These are phyloP conservation scores for Bolboschoenus planiculmis DNA, from an alignment of 176 grass and related monocot species.

Conservation along the genomic window DNA sequence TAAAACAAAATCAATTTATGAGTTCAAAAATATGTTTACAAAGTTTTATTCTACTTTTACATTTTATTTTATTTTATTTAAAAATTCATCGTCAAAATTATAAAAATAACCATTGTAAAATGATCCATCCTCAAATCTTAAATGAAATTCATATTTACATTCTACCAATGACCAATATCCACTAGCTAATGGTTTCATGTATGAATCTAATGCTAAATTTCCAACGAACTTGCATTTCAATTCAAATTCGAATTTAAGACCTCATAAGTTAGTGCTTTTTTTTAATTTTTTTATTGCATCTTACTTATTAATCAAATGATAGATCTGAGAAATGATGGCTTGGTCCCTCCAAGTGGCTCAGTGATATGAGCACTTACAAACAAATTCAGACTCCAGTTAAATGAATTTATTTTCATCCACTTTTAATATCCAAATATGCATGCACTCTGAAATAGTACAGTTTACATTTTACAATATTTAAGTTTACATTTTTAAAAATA, in stretches of 20 bases:
- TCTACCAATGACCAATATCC: background rate
- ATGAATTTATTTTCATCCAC: too few species aligned
- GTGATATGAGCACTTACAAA: slow-evolving; percentile 10
- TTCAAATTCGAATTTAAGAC: slow-evolving; percentile 17
- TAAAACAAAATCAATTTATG: too few species aligned
- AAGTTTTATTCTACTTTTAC: too few species aligned
- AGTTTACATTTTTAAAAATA: background rate
- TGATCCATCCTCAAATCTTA: too few species aligned
- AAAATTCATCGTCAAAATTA: too few species aligned
- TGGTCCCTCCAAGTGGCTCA: slow-evolving; percentile 11
- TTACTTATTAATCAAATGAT: background rate
- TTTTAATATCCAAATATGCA: background rate
- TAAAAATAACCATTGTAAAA: too few species aligned
- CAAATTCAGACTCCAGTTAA: too few species aligned
- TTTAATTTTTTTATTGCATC: background rate
- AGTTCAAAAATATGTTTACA: too few species aligned
- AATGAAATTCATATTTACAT: background rate
- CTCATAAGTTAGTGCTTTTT: background rate
- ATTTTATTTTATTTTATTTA: too few species aligned
- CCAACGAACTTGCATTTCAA: background rate
- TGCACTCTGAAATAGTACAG: background rate
- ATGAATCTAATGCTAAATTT: background rate
- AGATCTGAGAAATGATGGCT: background rate
- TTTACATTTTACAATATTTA: background rate
- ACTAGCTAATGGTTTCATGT: background rate